Base-by-base conservation (phyloP, 768 basidiomycete genomes). In the Pleurotus eryngii region DNA sequence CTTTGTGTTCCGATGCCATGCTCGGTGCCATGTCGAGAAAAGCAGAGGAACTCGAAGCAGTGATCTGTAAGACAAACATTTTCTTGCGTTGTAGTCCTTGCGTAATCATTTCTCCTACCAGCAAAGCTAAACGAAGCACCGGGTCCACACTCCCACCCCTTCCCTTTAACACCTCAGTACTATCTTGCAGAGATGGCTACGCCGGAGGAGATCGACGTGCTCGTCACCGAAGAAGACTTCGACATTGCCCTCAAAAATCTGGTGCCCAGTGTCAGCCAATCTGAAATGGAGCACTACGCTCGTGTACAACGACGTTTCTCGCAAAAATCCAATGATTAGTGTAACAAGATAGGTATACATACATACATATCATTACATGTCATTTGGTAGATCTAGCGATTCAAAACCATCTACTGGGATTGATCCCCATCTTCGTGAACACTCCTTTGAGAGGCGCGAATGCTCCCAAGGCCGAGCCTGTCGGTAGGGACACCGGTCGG, bases 1-100 rank as follows among this genome's bases (percentile, higher is more conserved):
- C 97, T 0, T 76, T 99, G 7, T 98, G 97, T 70, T 90, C 94
- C 4, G 96, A 99, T 71, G 95, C 97, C 1, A 85, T 99, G 81
- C 78, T 99, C 57, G 90, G 91, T 68, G 93, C 97, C 8, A 96
- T 99, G 87, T 86, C 92, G 18, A 76, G 90, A 38, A 93, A 89
- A 62, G 95, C 97, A 0, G 81, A 83, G 59, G 81, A 81, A 49
- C 74, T 98, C 12, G 96, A 98, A 59, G 67, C 65, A 5, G 86
- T 82, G 63, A 88, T 98, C 48, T 83, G 89, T 87, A 64, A 49
- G 80, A 58, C 11, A 43, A 5, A 17, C 20, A 42, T 46, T 30
- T 53, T 49, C n/a, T 17, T 5, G 55, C 14, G 49, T 42, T 59
- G 2, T 26, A 15, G 18, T 57, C 7, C 7, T 57, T 15, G 7